Evolutionary conservation across 805 yeast genomes (phyloP).

Genomic region (Candida vaughaniae): DNA sequence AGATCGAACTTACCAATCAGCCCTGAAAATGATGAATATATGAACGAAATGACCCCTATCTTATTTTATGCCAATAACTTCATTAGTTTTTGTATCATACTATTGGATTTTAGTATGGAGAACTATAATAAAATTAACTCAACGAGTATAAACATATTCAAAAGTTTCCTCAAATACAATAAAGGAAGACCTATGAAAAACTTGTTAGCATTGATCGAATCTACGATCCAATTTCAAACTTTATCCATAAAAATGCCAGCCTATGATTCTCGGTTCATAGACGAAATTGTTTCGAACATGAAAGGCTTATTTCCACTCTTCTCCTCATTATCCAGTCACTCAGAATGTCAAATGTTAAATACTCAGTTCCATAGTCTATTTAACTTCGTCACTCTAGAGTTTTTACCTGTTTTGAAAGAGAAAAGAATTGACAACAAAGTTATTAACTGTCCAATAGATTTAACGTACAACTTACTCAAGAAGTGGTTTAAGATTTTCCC

Average conservation of each 20-base stretch:
- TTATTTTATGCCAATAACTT: slow-evolving; percentile 14
- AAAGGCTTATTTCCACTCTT: slow-evolving; percentile 8
- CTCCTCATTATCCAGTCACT: neutral
- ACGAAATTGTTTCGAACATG: slow-evolving; percentile 18
- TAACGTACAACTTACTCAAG: slow-evolving; percentile 18
- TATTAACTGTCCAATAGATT: slow-evolving; percentile 19
- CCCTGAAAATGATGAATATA: slow-evolving; percentile 9
- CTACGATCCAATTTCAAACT: slow-evolving; percentile 14
- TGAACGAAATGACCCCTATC: slow-evolving; percentile 15
- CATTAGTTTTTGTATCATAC: slow-evolving; percentile 12
- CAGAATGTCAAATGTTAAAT: neutral
- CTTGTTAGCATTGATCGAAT: slow-evolving; percentile 6
- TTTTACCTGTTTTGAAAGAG: slow-evolving; percentile 17
- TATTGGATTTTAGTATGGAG: slow-evolving; percentile 15
- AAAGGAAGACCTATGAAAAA: slow-evolving; percentile 6
- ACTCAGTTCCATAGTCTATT: slow-evolving; percentile 16
- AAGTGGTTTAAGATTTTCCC: slow-evolving; percentile 23
- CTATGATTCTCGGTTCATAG: slow-evolving; percentile 21
- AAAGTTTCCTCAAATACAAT: slow-evolving; percentile 8
- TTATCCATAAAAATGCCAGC: slow-evolving; percentile 22
- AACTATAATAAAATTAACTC: slow-evolving; percentile 12
- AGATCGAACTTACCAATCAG: neutral
- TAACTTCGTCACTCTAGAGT: slow-evolving; percentile 14
- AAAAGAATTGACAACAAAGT: slow-evolving; percentile 15
- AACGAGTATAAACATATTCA: slow-evolving; percentile 7